Percentiles rank a stretch among this genome's conserved stretches.
Evolutionary conservation across 148 eudicot species (phyloP).

Genomic region (Beta vulgaris): DNA sequence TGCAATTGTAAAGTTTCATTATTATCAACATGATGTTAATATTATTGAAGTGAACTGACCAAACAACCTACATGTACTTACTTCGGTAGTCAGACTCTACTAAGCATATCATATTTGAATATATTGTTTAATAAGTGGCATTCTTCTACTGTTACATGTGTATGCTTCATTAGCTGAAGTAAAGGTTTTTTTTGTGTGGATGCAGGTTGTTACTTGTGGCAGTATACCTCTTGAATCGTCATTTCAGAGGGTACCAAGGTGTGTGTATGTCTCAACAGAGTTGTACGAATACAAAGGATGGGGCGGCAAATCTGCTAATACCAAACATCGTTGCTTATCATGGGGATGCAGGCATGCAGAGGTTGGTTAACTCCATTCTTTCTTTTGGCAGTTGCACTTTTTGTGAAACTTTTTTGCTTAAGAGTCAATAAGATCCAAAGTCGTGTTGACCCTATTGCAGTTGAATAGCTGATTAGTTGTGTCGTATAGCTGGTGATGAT

Average conservation of each 20-base stretch:
- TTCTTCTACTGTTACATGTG: neutral
- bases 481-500: neutral
- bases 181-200: neutral
- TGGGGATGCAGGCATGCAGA: slow-evolving; percentile 91
- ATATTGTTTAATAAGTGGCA: neutral
- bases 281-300: slow-evolving; percentile 76
- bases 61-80: neutral
- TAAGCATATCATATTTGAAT: neutral
- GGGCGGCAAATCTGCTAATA: slow-evolving; percentile 68
- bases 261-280: slow-evolving; percentile 79
- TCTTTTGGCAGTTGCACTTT: neutral
- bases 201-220: slow-evolving; percentile 94
- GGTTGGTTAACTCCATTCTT: slow-evolving; percentile 43
- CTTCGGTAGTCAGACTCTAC: neutral
- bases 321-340: slow-evolving; percentile 69
- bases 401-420: neutral
- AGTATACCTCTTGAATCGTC: slow-evolving; percentile 93
- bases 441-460: neutral
- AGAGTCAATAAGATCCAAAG: neutral
- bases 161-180: neutral
- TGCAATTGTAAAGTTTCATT: neutral
- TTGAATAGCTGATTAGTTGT: neutral
- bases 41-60: neutral
- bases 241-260: slow-evolving; percentile 75
- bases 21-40: no score